A percentile compares a stretch with the other conserved stretches of the same genome.
These are phyloP conservation scores for Dimargaris xerosporica DNA, from an alignment of 192 early-diverging fungal genomes.

Conservation along the genomic window DNA sequence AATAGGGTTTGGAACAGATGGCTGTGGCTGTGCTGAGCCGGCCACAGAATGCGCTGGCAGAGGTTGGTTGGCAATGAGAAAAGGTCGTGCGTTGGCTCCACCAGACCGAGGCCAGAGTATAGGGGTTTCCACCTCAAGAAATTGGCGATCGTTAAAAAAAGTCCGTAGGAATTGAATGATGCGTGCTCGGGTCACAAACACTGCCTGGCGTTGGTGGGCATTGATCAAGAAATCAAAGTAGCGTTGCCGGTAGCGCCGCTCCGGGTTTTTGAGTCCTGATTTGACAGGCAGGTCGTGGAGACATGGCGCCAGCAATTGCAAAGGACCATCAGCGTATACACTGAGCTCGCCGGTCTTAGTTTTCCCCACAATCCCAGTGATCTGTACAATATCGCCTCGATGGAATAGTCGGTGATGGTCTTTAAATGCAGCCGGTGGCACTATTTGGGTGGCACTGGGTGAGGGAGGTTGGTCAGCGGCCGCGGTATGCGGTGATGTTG, in stretches of 20 bases:
- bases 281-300: slow-evolving; percentile 46
- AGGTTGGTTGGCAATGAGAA: slow-evolving; percentile 48
- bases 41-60: slow-evolving; percentile 18
- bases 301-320: slow-evolving; percentile 51
- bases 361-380: slow-evolving; percentile 46
- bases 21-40: neutral
- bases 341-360: slow-evolving; percentile 54
- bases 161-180: slow-evolving; percentile 44
- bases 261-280: slow-evolving; percentile 41
- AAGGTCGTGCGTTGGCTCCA: slow-evolving; percentile 71
- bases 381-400: slow-evolving; percentile 48
- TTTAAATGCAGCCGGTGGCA: slow-evolving; percentile 22
- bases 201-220: slow-evolving; percentile 25
- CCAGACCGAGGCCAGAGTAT: slow-evolving; percentile 53
- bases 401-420: slow-evolving; percentile 26
- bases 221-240: slow-evolving; percentile 66
- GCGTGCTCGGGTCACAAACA: slow-evolving; percentile 38
- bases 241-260: slow-evolving; percentile 53
- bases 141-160: slow-evolving; percentile 44
- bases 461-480: neutral
- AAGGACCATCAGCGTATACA: slow-evolving; percentile 34
- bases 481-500: neutral
- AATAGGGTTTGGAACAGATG: neutral
- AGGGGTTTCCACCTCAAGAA: slow-evolving; percentile 79
- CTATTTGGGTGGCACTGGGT: neutral